These are phyloP conservation scores for Williopsis jadinii DNA, from an alignment of 1,139 yeast species.

Conservation along the genomic window DNA sequence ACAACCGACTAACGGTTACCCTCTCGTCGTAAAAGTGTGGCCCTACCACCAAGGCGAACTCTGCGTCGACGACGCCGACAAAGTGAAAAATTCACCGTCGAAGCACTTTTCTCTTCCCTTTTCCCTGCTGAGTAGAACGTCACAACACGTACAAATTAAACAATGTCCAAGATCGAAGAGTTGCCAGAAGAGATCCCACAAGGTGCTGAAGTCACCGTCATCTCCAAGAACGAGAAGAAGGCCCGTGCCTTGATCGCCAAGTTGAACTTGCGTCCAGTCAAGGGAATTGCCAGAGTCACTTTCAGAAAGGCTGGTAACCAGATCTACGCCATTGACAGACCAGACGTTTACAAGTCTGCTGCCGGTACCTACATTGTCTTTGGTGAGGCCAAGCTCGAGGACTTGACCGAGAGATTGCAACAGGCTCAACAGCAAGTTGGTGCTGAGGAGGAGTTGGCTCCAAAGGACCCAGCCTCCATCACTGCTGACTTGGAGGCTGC, in stretches of 20 bases:
- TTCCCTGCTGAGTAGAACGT: not conserved
- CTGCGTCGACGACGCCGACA: not conserved
- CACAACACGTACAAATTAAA: no score
- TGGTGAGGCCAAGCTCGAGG: constrained; percentile 97
- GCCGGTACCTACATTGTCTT: constrained; percentile 95
- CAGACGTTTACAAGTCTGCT: constrained; percentile 91
- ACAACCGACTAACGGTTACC: no score
- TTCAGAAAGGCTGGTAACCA: constrained; percentile 92
- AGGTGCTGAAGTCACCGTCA: constrained; percentile 80
- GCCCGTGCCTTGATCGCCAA: constrained; percentile 89
- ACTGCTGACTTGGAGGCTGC: constrained; percentile 89
- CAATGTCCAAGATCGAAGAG: constrained; percentile 37
- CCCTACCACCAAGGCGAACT: no score
- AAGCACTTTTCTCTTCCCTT: not conserved
- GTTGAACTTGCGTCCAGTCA: constrained; percentile 84
- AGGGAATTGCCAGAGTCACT: constrained; percentile 93
- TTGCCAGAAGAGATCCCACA: constrained; percentile 57
- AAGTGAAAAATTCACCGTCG: constrained; percentile 6
- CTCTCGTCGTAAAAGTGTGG: no score
- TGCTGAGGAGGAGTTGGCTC: constrained; percentile 27
- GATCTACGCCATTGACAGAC: constrained; percentile 86
- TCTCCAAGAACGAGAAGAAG: constrained; percentile 90
- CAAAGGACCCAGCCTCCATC: constrained; percentile 68
- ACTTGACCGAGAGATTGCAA: constrained; percentile 76
- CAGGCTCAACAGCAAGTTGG: constrained; percentile 63